These are phyloP conservation scores for Rhodosporidiobolus sp. DNA, from an alignment of 768 basidiomycete species.

Conservation along the genomic window DNA sequence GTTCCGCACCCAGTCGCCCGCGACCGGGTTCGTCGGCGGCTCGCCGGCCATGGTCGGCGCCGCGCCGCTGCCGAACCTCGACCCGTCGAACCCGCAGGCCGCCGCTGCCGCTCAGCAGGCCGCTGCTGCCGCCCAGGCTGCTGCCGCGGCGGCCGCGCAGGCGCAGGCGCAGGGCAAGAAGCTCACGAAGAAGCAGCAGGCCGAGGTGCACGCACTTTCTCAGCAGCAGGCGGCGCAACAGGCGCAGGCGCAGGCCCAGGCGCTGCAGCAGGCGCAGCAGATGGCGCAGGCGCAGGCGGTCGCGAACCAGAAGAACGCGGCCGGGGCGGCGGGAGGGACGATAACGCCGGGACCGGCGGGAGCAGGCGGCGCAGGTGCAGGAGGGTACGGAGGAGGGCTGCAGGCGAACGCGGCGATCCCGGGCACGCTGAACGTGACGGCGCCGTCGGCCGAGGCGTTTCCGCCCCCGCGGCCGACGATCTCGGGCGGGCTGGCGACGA, in stretches of 20 bases:
- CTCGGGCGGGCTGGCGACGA: constrained; percentile 37
- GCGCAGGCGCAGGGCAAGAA: constrained; percentile 27
- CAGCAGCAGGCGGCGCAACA: constrained; percentile 31
- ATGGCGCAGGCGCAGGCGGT: constrained; percentile 14
- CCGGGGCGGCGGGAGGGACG: neutral
- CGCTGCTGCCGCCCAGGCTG: neutral
- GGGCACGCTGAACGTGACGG: constrained; percentile 15
- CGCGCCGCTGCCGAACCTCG: neutral
- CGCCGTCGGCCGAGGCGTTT: constrained; percentile 31
- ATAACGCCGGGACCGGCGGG: neutral
- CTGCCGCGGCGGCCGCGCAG: neutral
- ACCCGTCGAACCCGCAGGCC: neutral
- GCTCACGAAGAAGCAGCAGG: constrained; percentile 38
- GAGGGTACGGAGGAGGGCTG: neutral
- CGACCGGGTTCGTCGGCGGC: neutral
- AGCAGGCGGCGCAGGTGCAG: neutral
- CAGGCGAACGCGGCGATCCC: constrained; percentile 24
- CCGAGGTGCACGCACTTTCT: constrained; percentile 7
- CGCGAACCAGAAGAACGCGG: constrained; percentile 3
- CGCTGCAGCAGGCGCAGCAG: constrained; percentile 13
- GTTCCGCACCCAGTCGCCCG: constrained; percentile 7
- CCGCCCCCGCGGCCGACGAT: constrained; percentile 41
- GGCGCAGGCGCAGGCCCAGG: constrained; percentile 24
- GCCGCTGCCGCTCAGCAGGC: neutral
- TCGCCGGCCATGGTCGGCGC: neutral